Evolutionary conservation across 2,329 filamentous ascomycete genomes (phyloP), one percentile per base, ranked within the genome.

Genomic region (Malbranchea zuffiana): DNA sequence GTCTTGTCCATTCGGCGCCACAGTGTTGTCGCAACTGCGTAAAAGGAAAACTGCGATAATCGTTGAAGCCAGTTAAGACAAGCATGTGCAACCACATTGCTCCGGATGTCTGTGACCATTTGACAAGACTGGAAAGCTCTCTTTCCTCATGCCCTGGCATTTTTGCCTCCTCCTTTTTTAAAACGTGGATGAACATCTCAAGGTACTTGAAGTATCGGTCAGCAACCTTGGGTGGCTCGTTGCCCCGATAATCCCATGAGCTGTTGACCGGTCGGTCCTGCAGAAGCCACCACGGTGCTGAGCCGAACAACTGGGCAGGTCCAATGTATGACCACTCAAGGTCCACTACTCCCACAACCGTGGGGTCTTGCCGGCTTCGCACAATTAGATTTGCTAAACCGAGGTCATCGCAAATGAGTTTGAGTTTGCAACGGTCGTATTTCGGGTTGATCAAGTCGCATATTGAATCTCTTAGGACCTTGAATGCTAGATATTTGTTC

Each of bases 321-420:
- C 57, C 54, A 7, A 54, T 49, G 35, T 61, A 62, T 25, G 55
- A 53, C 57, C 55, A 61, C 37, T 61, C 56, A 6, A 56, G 48
- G 29, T 61, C 57, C 15, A 62, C 49, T 27, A 60, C 49, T 35
- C 52, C 54, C 26, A 59, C 44, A 26, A 61, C 40, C 17, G 51
- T 58, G 17, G 60, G 50, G 25, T 60, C 55, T 41, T 55, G 47
- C 13, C 20, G 50, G 30, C 52, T 45, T 38, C 48, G 50, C 12
- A 63, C 52, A 41, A 62, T 59, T 32, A 63, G 26, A 46, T 62
- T 63, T 21, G 54, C 53, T 11, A 56, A 42, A 41, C 56, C 51
- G 21, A 61, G 49, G 42, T 62, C 58, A 27, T 61, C 53, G 32
- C 57, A 60, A 43, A 60, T 55, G 11, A 62, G 43, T 33, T 61